Conservation (phyloP, 306 rosid genomes). For the Hippophae tibetana region DNA sequence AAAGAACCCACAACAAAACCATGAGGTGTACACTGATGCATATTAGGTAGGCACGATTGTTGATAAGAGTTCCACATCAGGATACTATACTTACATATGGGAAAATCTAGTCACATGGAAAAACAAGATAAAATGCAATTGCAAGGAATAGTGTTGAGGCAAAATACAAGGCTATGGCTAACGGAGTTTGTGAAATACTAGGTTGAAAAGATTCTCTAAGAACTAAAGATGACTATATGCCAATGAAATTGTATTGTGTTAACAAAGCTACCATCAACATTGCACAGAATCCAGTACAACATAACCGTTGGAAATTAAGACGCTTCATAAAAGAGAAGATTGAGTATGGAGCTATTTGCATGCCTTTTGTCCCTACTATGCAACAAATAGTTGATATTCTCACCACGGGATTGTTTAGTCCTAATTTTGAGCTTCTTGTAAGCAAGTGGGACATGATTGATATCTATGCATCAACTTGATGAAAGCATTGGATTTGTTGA, state of each 20-base stretch:
- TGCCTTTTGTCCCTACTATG: not conserved
- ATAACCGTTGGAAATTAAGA: not conserved
- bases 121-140: not conserved
- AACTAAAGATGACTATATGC: not conserved
- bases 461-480: not conserved
- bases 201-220: not conserved
- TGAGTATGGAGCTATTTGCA: not conserved
- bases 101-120: not conserved
- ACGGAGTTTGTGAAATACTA: not conserved
- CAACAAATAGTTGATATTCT: not conserved
- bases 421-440: not conserved
- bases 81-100: not conserved
- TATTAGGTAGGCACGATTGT: not conserved
- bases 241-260: not conserved
- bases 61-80: not conserved
- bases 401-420: not conserved
- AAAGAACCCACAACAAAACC: not conserved
- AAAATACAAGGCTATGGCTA: not conserved
- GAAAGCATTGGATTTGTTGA: not conserved
- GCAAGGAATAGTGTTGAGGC: not conserved
- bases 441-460: not conserved
- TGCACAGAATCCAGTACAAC: not conserved
- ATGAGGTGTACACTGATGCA: not conserved
- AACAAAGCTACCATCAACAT: not conserved
- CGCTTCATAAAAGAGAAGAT: conserved; percentile 1